Evolutionary conservation across 2,329 filamentous ascomycete genomes (phyloP).

Genomic region (Trichoderma atroviride): DNA sequence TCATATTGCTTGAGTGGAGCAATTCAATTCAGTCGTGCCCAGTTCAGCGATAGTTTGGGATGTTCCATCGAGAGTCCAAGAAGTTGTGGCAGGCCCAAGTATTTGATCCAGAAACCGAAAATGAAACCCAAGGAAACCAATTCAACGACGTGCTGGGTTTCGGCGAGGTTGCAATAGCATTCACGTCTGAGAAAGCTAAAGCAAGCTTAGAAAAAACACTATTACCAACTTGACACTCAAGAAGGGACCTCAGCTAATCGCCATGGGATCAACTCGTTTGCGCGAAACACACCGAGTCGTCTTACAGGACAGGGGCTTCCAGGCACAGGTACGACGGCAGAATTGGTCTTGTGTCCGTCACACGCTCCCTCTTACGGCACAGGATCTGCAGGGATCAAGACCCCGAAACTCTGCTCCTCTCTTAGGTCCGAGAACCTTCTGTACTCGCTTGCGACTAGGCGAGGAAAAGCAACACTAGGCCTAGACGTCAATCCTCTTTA

Average conservation of each 20-base stretch:
- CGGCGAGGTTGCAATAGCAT: neutral
- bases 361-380: neutral
- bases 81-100: neutral
- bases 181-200: neutral
- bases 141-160: neutral
- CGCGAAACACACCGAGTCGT: neutral
- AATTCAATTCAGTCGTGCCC: neutral
- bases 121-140: neutral
- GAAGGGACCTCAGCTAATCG: neutral
- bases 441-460: neutral
- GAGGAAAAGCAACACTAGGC: neutral
- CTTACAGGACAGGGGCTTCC: neutral
- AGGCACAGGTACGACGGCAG: neutral
- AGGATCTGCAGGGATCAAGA: conserved; percentile 9
- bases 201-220: neutral
- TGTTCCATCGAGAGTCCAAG: neutral
- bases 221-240: neutral
- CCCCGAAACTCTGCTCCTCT: neutral
- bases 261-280: neutral
- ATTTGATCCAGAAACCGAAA: neutral
- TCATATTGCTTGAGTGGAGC: conserved; percentile 1
- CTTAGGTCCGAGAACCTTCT: neutral
- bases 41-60: neutral
- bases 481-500: neutral
- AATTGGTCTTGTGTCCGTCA: neutral